Percentiles rank a stretch among this genome's conserved stretches.
phyloP scores from a whole-genome alignment of 2,329 filamentous ascomycete species.

The Neocatenulostroma microsporum region DNA sequence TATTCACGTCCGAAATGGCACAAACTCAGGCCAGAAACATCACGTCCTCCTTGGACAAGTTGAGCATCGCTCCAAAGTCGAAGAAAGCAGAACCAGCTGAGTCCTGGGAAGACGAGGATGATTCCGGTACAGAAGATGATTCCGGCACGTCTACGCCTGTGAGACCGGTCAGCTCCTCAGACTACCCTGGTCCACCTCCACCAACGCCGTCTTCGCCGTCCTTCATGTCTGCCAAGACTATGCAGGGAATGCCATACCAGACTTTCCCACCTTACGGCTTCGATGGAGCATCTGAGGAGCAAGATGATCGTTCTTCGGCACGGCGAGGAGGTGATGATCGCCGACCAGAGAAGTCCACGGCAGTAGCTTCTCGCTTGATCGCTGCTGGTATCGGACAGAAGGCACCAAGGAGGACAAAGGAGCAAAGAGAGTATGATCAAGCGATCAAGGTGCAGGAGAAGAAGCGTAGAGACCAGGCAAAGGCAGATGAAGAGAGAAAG shows the following conservation, averaged over 20 bases:
- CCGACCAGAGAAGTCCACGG: slow-evolving; percentile 82
- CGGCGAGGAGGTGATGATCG: slow-evolving; percentile 20
- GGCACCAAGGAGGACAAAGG: slow-evolving; percentile 73
- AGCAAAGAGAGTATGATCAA: slow-evolving; percentile 79
- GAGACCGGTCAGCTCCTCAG: slow-evolving; percentile 16
- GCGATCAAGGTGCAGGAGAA: slow-evolving; percentile 77
- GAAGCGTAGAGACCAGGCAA: slow-evolving; percentile 65
- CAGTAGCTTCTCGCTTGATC: slow-evolving; percentile 83
- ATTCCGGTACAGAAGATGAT: slow-evolving; percentile 27
- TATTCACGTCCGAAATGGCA: slow-evolving; percentile 9
- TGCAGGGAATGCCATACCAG: slow-evolving; percentile 14
- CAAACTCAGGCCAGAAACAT: slow-evolving; percentile 15
- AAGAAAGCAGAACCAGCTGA: slow-evolving; percentile 44
- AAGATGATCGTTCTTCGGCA: slow-evolving; percentile 2
- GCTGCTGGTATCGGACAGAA: slow-evolving; percentile 77
- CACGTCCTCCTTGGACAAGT: slow-evolving; percentile 25
- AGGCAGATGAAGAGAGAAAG: slow-evolving; percentile 54
- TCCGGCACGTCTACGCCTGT: slow-evolving; percentile 20
- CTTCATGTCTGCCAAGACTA: slow-evolving; percentile 12
- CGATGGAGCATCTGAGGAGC: slow-evolving; percentile 14
- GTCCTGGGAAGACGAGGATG: slow-evolving; percentile 64
- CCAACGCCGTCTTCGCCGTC: slow-evolving; percentile 59
- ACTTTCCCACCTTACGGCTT: slow-evolving; percentile 20
- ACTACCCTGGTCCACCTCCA: slow-evolving; percentile 50
- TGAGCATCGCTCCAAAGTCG: slow-evolving; percentile 25